phyloP scores from a whole-genome alignment of 176 grass and related monocot genomes.

The Zoysia japonica region DNA sequence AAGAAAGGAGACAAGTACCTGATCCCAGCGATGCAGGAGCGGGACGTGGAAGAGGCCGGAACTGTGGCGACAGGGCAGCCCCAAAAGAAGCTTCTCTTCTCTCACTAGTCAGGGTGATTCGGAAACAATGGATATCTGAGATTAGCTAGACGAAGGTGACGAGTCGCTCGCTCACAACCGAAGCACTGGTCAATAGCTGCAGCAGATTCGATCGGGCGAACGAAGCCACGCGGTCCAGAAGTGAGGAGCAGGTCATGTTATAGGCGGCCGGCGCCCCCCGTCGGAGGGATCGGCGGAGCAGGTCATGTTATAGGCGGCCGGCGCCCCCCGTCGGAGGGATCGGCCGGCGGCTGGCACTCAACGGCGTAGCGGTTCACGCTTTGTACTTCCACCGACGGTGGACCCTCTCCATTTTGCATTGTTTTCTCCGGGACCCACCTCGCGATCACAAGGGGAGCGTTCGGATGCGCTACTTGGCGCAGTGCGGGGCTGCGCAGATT shows the following conservation, averaged over 20 bases:
- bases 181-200: background rate
- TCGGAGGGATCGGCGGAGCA: background rate
- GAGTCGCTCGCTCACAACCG: background rate
- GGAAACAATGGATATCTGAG: background rate
- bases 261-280: background rate
- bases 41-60: background rate
- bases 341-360: background rate
- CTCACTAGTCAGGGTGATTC: background rate
- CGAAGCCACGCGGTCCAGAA: background rate
- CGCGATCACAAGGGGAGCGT: too few relatives aligned
- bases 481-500: too few relatives aligned
- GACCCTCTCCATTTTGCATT: background rate
- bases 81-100: background rate
- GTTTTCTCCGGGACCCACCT: background rate
- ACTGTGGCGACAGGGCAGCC: background rate
- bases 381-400: background rate
- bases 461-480: too few relatives aligned
- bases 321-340: background rate
- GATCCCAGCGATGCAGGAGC: slow-evolving; percentile 15
- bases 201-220: background rate
- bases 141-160: background rate
- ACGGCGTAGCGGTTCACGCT: too few relatives aligned
- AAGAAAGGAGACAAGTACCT: background rate
- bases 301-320: background rate
- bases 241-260: background rate